Evolutionary conservation across 306 rosid genomes (phyloP).

Genomic region (Casuarina cunninghamiana): DNA sequence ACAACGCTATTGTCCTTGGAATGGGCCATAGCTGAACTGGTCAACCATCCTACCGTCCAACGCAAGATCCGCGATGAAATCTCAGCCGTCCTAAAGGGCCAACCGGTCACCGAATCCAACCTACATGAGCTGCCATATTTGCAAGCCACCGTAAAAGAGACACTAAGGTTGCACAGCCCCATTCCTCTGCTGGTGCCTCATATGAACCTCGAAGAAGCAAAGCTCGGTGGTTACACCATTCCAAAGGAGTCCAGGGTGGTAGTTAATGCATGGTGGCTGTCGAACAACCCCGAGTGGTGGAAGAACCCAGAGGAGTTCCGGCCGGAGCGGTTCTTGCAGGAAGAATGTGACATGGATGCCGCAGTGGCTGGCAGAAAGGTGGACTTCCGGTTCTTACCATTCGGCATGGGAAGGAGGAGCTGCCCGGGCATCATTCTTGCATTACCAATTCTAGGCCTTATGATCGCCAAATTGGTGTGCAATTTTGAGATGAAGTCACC

Average conservation of each 20-base stretch:
- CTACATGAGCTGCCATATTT: slow-evolving; percentile 57
- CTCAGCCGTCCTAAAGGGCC: slow-evolving; percentile 52
- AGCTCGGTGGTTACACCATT: slow-evolving; percentile 61
- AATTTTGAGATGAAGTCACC: slow-evolving; percentile 62
- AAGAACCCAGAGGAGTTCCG: slow-evolving; percentile 63
- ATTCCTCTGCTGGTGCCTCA: slow-evolving; percentile 85
- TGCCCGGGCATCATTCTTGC: slow-evolving; percentile 87
- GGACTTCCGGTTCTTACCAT: slow-evolving; percentile 71
- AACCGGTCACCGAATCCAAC: slow-evolving; percentile 63
- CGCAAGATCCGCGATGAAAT: slow-evolving; percentile 63
- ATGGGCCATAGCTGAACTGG: slow-evolving; percentile 88
- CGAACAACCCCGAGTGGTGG: slow-evolving; percentile 85
- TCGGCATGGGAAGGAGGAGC: slow-evolving; percentile 85
- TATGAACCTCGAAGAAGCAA: slow-evolving; percentile 85
- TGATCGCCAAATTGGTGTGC: slow-evolving; percentile 58
- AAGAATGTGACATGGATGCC: slow-evolving; percentile 58
- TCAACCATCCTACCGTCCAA: slow-evolving; percentile 65
- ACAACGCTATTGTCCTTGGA: slow-evolving; percentile 91
- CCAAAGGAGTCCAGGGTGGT: slow-evolving; percentile 82
- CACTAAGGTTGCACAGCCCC: slow-evolving; percentile 69
- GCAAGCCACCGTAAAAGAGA: slow-evolving; percentile 80
- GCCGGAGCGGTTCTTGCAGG: slow-evolving; percentile 79
- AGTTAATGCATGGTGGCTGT: slow-evolving; percentile 91
- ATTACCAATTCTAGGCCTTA: slow-evolving; percentile 69
- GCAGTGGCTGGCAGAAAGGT: slow-evolving; percentile 63